These are phyloP conservation scores for Populus deltoides DNA, from an alignment of 345 rosid species.

Conservation along the genomic window DNA sequence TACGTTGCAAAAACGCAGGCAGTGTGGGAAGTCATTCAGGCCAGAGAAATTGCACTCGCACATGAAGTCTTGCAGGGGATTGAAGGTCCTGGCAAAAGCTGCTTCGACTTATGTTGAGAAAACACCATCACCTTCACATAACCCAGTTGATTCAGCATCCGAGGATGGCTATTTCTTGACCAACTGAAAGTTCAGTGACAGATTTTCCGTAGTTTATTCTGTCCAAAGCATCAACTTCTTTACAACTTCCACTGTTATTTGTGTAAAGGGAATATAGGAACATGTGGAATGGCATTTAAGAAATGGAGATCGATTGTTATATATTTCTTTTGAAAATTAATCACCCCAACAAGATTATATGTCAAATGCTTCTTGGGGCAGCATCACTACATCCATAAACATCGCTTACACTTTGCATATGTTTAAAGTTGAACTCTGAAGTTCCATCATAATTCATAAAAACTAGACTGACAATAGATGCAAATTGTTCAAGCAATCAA, in stretches of 20 bases:
- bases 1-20: conserved; percentile 42
- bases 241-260: not conserved
- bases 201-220: not conserved
- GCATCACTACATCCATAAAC: not conserved
- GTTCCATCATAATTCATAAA: not conserved
- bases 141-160: not conserved
- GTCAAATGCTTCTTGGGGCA: not conserved
- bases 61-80: conserved; percentile 67
- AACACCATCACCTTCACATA: not conserved
- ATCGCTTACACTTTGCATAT: not conserved
- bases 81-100: conserved; percentile 31
- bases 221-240: not conserved
- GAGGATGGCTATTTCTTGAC: conserved; percentile 21
- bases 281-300: not conserved
- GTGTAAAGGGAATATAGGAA: not conserved
- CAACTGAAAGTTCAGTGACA: conserved; percentile 1
- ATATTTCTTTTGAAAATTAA: not conserved
- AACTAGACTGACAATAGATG: not conserved
- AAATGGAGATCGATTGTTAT: not conserved
- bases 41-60: conserved; percentile 75
- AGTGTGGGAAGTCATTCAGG: conserved; percentile 64
- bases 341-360: not conserved
- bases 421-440: not conserved
- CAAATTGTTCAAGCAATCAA: not conserved
- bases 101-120: conserved; percentile 14